These are phyloP conservation scores for Leccinum rimulosum DNA, from an alignment of 768 basidiomycete genomes.

Conservation along the genomic window DNA sequence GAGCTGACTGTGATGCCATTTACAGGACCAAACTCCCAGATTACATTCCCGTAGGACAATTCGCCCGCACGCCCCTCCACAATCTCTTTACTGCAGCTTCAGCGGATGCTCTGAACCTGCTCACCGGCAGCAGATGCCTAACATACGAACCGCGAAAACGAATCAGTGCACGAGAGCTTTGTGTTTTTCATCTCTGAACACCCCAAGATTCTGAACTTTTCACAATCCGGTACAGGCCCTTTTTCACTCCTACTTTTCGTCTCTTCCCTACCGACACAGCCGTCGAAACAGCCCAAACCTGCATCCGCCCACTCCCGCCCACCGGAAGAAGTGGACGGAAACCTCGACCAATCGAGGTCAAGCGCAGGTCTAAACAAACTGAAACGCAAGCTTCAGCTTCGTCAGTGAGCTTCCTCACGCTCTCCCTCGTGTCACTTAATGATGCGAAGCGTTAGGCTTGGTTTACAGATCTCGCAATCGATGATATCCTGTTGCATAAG, in stretches of 20 bases:
- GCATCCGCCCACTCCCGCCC: too few species aligned
- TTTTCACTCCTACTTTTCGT: too few species aligned
- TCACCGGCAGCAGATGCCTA: conserved; percentile 60
- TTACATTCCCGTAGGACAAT: conserved; percentile 82
- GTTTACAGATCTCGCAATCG: conserved; percentile 81
- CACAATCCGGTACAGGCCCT: too few species aligned
- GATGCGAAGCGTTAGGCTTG: conserved; percentile 75
- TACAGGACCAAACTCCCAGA: conserved; percentile 47
- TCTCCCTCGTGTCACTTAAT: conserved; percentile 77
- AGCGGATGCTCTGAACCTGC: conserved; percentile 78
- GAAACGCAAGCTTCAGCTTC: conserved; percentile 18
- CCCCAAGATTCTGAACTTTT: too few species aligned
- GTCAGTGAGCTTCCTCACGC: conserved; percentile 40
- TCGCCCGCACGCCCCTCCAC: conserved; percentile 78
- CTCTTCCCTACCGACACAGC: too few species aligned
- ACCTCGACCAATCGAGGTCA: too few species aligned
- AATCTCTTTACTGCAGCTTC: conserved; percentile 91
- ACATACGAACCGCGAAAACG: conserved; percentile 84
- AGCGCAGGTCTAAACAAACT: too few species aligned
- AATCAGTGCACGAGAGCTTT: conserved; percentile 74
- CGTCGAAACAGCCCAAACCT: too few species aligned
- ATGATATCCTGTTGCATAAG: conserved; percentile 75
- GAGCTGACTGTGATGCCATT: too few species aligned
- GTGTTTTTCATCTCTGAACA: conserved; percentile 18
- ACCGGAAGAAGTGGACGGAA: too few species aligned